These are phyloP conservation scores for Fraxinus platypoda DNA, from an alignment of 305 asterid species.

Conservation along the genomic window DNA sequence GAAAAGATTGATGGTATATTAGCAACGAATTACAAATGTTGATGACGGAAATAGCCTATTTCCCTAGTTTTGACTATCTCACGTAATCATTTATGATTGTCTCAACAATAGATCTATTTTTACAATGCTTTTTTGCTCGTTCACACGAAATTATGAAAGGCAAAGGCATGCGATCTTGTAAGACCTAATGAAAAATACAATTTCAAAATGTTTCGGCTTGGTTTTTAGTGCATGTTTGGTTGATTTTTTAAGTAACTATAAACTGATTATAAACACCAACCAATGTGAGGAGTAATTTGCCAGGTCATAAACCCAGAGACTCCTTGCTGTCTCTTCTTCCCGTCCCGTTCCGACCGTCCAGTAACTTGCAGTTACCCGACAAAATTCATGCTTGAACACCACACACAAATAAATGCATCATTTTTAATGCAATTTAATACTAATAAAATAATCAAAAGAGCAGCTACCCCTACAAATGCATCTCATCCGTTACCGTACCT, in stretches of 20 bases:
- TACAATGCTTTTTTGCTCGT: not conserved
- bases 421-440: not conserved
- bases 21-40: not conserved
- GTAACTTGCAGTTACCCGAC: not conserved
- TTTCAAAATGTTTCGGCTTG: not conserved
- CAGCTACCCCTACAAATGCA: slow-evolving; percentile 36
- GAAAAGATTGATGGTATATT: not conserved
- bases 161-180: not conserved
- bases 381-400: not conserved
- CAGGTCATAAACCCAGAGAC: not conserved
- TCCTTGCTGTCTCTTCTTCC: not conserved
- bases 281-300: not conserved
- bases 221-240: not conserved
- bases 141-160: not conserved
- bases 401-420: not conserved
- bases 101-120: not conserved
- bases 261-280: not conserved
- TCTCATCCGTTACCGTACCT: slow-evolving; percentile 49
- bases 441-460: slow-evolving; percentile 1
- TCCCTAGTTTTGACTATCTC: not conserved
- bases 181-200: not conserved
- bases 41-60: not conserved
- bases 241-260: not conserved
- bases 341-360: not conserved
- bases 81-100: not conserved